phyloP scores from a whole-genome alignment of 768 basidiomycete genomes.

The Chalciporus piperatus region DNA sequence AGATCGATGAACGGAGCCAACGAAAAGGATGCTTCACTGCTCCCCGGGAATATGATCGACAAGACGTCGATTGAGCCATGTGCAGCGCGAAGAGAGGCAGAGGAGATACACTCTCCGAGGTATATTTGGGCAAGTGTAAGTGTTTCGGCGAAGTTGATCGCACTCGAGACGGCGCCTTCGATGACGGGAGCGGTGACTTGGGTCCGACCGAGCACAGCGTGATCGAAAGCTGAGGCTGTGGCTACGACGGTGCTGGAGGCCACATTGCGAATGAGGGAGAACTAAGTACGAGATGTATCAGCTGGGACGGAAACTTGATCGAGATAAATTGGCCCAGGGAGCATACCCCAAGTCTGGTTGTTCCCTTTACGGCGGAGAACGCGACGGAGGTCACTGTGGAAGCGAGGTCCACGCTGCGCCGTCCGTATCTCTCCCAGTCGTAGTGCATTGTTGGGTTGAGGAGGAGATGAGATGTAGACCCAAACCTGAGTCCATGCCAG shows the following conservation, averaged over 20 bases:
- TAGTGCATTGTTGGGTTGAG: slow-evolving; percentile 24
- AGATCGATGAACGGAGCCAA: slow-evolving; percentile 76
- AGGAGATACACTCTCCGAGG: slow-evolving; percentile 72
- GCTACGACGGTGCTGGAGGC: slow-evolving; percentile 56
- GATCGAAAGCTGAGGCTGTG: slow-evolving; percentile 60
- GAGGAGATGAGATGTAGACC: too few relatives aligned
- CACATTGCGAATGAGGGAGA: slow-evolving; percentile 62
- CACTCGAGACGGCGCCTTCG: slow-evolving; percentile 56
- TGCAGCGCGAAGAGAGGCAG: slow-evolving; percentile 70
- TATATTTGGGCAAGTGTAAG: slow-evolving; percentile 73
- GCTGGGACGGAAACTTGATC: slow-evolving; percentile 2
- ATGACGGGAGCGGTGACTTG: slow-evolving; percentile 57
- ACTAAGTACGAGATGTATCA: slow-evolving; percentile 42
- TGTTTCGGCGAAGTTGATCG: slow-evolving; percentile 64
- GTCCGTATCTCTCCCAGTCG: slow-evolving; percentile 41
- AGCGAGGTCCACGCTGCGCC: slow-evolving; percentile 66
- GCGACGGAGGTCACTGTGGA: slow-evolving; percentile 60
- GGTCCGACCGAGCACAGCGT: slow-evolving; percentile 62
- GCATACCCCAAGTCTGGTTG: slow-evolving; percentile 69
- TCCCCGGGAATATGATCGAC: slow-evolving; percentile 68
- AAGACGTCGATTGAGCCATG: slow-evolving; percentile 75
- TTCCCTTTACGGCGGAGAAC: slow-evolving; percentile 63
- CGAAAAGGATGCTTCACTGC: slow-evolving; percentile 79
- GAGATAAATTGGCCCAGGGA: slow-evolving; percentile 1
- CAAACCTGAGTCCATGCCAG: slow-evolving; percentile 23